Evolutionary conservation across 371 early-diverging fungal species (phyloP), one percentile per base, ranked within the genome.

Genomic region (Entomophthora muscae): DNA sequence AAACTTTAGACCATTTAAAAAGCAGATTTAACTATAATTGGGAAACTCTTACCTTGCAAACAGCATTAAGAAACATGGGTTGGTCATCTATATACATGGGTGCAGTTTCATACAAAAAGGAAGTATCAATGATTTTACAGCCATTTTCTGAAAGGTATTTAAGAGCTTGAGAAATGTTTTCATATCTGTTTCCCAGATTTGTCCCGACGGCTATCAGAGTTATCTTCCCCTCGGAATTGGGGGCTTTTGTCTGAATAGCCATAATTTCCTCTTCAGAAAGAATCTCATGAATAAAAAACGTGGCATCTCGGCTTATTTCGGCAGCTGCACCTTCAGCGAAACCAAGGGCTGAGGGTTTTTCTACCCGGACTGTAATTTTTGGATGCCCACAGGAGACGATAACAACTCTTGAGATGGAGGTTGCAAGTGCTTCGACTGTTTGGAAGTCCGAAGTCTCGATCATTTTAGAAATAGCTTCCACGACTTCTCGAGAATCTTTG

Each of bases 31-130:
- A 3, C 27, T 54, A 54, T 54, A 54, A 54, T 21, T 7, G 22
- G n/a, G 22, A 54, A 54, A 2, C 27, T 24, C 59, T 72, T 68
- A 92, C 83, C 72, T 91, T 90, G 71, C 84, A 85, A 0, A 82
- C 92, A 1, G 80, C 90, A 64, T 98, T 98, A 59, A 98, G 68
- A 70, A 97, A 98, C 23, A 75, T 68, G 3, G 93, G 90, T 69
- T 98, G 98, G 53, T 97, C 94, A 3, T 78, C 75, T 31, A 87
- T 82, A 73, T 98, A 97, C 97, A 95, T 96, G 32, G 98, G 93
- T 12, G 85, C 76, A 0, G 96, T 93, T 69, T 96, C 93, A 72
- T 98, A 98, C 65, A 98, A 70, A 73, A 90, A 96, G 52, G 95
- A 94, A 12, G 97, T 94, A 67, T 95, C 92, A n/a, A 87, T 67